Evolutionary conservation across 257 asterid species (phyloP), one percentile per base, ranked within the genome.

Genomic region (Cruciata laevipes): DNA sequence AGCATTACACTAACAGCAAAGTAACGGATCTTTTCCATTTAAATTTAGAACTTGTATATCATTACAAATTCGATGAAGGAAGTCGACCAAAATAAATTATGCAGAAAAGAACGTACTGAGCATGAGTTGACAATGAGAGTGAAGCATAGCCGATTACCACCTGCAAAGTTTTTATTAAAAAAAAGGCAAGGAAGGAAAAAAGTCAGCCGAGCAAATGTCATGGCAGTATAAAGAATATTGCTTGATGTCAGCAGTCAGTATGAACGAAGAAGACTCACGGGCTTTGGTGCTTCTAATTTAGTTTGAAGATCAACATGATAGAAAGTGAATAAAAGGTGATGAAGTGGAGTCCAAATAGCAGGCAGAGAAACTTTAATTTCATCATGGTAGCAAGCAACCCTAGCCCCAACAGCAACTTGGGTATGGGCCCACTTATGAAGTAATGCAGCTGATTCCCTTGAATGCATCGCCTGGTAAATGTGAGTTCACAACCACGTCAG

Each of bases 271-370:
- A 62, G 75, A 84, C 95, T 94, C 79, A 90, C 99, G 30, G 99
- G 97, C 78, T 90, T 94, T 56, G 96, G 96, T 65, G 89, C 95
- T 88, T 94, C 99, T 66, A 88, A 84, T 80, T 94, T 94, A 24
- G 96, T 87, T 82, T 90, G 97, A 67, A 94, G 99, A 78, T 94
- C 99, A 74, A 94, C 89, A 70, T 90, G 99, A 82, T 76, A 90
- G 80, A 90, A 90, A 64, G 99, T 94, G 77, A 94, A 94, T 80
- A 94, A 79, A 66, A 94, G 95, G 86, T 94, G 99, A 83, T 90
- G 99, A 71, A 76, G 68, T 27, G 99, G 97, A 33, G 95, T 82
- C 96, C 97, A 90, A 73, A 87, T 83, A 73, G 95, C 89, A 71
- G 99, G 97, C 87, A 94, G 75, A 24, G 99, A 87, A 80, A 86